These are phyloP conservation scores for Rhodocollybia butyracea DNA, from an alignment of 768 basidiomycete genomes.

Conservation along the genomic window DNA sequence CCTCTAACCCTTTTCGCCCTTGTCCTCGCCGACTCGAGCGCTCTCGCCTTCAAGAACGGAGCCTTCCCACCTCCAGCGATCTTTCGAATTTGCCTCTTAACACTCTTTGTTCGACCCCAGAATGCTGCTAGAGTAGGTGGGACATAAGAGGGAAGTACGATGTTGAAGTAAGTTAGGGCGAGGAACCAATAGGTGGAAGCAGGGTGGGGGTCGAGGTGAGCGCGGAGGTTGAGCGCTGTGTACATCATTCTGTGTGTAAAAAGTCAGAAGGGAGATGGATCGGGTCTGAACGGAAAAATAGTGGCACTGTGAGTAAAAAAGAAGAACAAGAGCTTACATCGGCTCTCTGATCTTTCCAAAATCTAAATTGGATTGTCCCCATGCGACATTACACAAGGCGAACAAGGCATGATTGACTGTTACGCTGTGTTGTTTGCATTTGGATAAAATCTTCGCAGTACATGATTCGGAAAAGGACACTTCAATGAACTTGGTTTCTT, in stretches of 20 bases:
- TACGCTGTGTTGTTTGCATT: slow-evolving; percentile 57
- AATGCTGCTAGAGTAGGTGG: slow-evolving; percentile 34
- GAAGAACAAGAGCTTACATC: slow-evolving; percentile 11
- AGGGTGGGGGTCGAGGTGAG: slow-evolving; percentile 34
- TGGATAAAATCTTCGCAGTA: slow-evolving; percentile 46
- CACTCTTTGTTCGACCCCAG: slow-evolving; percentile 55
- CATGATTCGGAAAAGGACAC: slow-evolving; percentile 22
- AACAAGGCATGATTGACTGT: slow-evolving; percentile 61
- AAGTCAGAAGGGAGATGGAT: background rate
- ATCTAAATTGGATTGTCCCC: slow-evolving; percentile 33
- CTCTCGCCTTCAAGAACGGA: slow-evolving; percentile 46
- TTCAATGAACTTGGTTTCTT: slow-evolving; percentile 31
- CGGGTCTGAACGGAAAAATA: background rate
- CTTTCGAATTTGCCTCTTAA: slow-evolving; percentile 48
- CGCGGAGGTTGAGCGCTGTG: slow-evolving; percentile 63
- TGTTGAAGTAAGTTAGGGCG: slow-evolving; percentile 61
- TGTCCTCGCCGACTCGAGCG: slow-evolving; percentile 46
- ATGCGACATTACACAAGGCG: slow-evolving; percentile 56
- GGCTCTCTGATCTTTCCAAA: slow-evolving; percentile 23
- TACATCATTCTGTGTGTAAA: slow-evolving; percentile 51
- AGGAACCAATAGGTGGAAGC: slow-evolving; percentile 58
- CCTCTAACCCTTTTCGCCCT: slow-evolving; percentile 34
- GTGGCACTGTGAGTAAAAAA: background rate
- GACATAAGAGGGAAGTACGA: slow-evolving; percentile 61
- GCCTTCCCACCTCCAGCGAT: slow-evolving; percentile 51